These are phyloP conservation scores for Rhytidhysteron rufulum DNA, from an alignment of 2,329 filamentous ascomycete genomes.

Conservation along the genomic window DNA sequence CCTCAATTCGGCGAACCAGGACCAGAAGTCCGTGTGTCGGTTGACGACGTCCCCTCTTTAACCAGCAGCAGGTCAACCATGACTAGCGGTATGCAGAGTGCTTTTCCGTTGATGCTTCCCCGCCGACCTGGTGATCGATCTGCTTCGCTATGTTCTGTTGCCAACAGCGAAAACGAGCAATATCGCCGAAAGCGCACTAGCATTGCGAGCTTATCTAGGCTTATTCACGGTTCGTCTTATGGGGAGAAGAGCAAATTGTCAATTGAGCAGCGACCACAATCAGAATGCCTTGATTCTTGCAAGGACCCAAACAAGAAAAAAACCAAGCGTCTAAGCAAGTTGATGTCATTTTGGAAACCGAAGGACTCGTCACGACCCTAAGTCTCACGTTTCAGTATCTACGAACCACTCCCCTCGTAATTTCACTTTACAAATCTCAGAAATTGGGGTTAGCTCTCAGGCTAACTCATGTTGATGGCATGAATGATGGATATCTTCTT, in stretches of 20 bases:
- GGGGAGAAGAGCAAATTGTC: constrained; percentile 72
- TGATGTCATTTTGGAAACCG: constrained; percentile 75
- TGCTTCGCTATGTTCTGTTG: constrained; percentile 39
- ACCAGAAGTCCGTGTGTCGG: constrained; percentile 66
- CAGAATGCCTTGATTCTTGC: constrained; percentile 52
- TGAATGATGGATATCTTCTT: constrained; percentile 31
- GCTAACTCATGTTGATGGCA: constrained; percentile 24
- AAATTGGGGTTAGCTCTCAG: not conserved
- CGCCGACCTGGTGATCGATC: constrained; percentile 42
- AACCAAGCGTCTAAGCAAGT: constrained; percentile 65
- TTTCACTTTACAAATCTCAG: constrained; percentile 1
- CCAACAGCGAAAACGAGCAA: constrained; percentile 33
- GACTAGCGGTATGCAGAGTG: constrained; percentile 63
- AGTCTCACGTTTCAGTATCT: no score
- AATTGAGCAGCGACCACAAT: constrained; percentile 54
- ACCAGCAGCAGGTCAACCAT: constrained; percentile 76
- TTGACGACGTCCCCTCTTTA: constrained; percentile 69
- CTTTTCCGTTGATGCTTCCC: constrained; percentile 36
- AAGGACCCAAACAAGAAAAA: constrained; percentile 63
- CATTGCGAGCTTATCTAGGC: constrained; percentile 70
- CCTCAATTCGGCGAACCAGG: constrained; percentile 70
- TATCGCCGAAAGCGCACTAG: constrained; percentile 71
- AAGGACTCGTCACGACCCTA: constrained; percentile 28
- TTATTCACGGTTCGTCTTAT: constrained; percentile 64
- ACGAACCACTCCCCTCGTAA: no score